phyloP scores from a whole-genome alignment of 306 rosid species.

The Acacia confusa region DNA sequence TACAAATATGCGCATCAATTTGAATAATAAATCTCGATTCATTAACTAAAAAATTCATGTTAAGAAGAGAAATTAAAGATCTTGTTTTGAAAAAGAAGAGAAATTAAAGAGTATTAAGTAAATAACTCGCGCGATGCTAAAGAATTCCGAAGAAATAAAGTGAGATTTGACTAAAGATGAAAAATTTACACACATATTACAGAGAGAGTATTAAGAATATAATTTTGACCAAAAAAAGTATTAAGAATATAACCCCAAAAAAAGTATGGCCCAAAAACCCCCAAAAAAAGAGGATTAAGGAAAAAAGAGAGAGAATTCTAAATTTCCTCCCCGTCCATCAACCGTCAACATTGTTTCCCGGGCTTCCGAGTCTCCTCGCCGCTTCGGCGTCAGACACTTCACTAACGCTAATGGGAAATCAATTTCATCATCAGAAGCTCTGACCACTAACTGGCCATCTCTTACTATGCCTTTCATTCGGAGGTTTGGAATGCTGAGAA shows the following conservation, averaged over 20 bases:
- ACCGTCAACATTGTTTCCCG: not conserved
- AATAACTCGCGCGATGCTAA: too few relatives aligned
- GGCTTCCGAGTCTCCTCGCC: conserved; percentile 32
- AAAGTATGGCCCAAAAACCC: too few relatives aligned
- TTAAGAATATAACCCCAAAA: too few relatives aligned
- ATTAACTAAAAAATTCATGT: not conserved
- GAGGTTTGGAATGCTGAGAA: not conserved
- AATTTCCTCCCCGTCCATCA: not conserved
- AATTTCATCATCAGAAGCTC: conserved; percentile 25
- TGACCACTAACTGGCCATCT: conserved; percentile 17
- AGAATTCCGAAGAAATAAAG: too few relatives aligned
- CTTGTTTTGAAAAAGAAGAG: too few relatives aligned
- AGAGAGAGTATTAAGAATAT: too few relatives aligned
- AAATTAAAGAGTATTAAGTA: too few relatives aligned
- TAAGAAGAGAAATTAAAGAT: not conserved
- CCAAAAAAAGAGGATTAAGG: too few relatives aligned
- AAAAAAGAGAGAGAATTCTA: not conserved
- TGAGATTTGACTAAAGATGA: too few relatives aligned
- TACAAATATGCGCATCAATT: not conserved
- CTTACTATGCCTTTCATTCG: conserved; percentile 29
- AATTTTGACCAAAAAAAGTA: too few relatives aligned
- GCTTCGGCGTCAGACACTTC: not conserved
- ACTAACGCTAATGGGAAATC: conserved; percentile 28
- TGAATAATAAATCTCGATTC: not conserved
- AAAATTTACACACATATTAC: too few relatives aligned